Evolutionary conservation across 1,284 basidiomycete genomes (phyloP).

Genomic region (Boletus mariae): DNA sequence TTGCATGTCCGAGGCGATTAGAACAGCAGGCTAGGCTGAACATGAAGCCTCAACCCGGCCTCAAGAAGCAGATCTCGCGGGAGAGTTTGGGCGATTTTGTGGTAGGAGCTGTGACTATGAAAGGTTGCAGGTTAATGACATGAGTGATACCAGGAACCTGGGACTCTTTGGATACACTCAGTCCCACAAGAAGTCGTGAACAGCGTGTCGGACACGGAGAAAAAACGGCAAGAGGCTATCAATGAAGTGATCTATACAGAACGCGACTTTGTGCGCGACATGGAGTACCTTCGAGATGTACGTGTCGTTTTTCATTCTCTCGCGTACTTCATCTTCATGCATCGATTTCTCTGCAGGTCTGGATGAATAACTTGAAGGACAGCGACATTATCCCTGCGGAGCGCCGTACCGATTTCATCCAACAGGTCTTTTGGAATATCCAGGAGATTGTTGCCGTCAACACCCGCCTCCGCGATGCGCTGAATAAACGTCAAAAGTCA

Average conservation of each 20-base stretch:
- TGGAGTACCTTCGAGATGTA: slow-evolving; percentile 97
- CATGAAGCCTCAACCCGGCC: slow-evolving; percentile 89
- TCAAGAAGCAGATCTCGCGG: slow-evolving; percentile 77
- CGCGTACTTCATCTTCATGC: slow-evolving; percentile 2
- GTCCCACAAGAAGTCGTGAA: slow-evolving; percentile 94
- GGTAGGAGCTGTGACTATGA: slow-evolving; percentile 39
- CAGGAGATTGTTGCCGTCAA: slow-evolving; percentile 93
- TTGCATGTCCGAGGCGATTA: slow-evolving; percentile 90
- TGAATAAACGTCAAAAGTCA: slow-evolving; percentile 93
- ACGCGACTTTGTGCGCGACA: slow-evolving; percentile 93
- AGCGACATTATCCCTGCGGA: slow-evolving; percentile 76
- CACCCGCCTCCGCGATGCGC: slow-evolving; percentile 83
- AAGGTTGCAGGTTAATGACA: slow-evolving; percentile 6
- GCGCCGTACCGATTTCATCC: slow-evolving; percentile 83
- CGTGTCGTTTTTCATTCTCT: slow-evolving; percentile 30
- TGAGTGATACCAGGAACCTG: slow-evolving; percentile 61
- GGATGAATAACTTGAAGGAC: slow-evolving; percentile 85
- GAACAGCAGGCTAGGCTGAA: slow-evolving; percentile 92
- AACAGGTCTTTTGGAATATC: slow-evolving; percentile 98
- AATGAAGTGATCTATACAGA: slow-evolving; percentile 99
- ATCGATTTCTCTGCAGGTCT: slow-evolving; percentile 51
- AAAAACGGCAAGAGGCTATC: slow-evolving; percentile 97
- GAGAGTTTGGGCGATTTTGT: slow-evolving; percentile 83
- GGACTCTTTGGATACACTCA: slow-evolving; percentile 95
- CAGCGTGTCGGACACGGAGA: slow-evolving; percentile 88